Percentiles rank a stretch among this genome's conserved stretches.
Evolutionary conservation across 2,329 filamentous ascomycete species (phyloP).

Genomic region (Metarhizium rileyi): DNA sequence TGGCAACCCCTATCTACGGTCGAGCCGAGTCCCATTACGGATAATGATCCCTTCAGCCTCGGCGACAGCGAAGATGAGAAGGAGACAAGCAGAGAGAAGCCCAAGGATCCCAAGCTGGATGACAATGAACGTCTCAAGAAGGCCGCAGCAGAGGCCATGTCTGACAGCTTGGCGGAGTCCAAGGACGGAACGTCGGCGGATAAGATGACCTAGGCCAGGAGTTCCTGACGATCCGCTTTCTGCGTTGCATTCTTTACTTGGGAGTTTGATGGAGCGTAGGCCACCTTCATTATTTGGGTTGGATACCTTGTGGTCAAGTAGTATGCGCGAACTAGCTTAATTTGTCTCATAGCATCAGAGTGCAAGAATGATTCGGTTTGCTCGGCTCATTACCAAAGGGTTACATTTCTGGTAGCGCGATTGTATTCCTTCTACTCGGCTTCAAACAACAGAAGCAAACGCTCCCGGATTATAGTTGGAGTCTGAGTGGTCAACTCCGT

Average conservation of each 20-base stretch:
- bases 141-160: conserved; percentile 53
- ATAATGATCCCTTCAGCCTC: conserved; percentile 93
- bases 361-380: neutral
- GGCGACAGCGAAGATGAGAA: conserved; percentile 95
- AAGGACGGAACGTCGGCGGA: conserved; percentile 21
- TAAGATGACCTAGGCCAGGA: conserved; percentile 24
- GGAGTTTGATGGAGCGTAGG: conserved; percentile 1
- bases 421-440: neutral
- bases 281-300: neutral
- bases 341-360: conserved; percentile 2
- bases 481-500: neutral
- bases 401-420: neutral
- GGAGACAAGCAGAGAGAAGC: conserved; percentile 34
- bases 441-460: neutral
- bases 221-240: neutral
- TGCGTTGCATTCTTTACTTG: neutral
- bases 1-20: conserved; percentile 90
- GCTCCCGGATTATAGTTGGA: neutral
- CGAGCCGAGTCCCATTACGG: conserved; percentile 68
- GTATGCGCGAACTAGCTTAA: neutral
- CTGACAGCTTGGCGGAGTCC: conserved; percentile 40
- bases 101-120: conserved; percentile 44
- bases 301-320: neutral
- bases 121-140: conserved; percentile 55
- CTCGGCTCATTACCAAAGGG: neutral